A percentile compares a stretch with the other conserved stretches of the same genome.
phyloP scores from a whole-genome alignment of 192 early-diverging fungal genomes.

The Coemansia sp. region DNA sequence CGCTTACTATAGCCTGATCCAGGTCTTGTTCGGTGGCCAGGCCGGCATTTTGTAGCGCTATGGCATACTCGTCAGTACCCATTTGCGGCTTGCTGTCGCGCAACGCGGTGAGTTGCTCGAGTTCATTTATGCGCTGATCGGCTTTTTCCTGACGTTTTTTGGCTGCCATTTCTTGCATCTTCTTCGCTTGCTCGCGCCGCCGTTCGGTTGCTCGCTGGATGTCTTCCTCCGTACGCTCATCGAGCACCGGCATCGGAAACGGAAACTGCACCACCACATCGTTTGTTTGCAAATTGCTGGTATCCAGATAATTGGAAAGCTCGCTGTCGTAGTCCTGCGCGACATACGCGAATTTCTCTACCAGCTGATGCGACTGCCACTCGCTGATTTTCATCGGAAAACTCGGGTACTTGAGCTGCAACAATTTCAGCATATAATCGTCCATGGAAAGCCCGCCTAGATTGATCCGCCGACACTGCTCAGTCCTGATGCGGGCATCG shows the following conservation, averaged over 20 bases:
- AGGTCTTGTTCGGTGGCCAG: constrained; percentile 73
- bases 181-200: constrained; percentile 68
- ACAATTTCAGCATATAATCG: constrained; percentile 81
- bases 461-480: constrained; percentile 75
- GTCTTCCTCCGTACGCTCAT: constrained; percentile 81
- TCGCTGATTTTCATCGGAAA: constrained; percentile 83
- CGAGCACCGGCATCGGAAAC: constrained; percentile 62
- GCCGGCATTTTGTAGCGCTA: constrained; percentile 62
- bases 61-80: constrained; percentile 25
- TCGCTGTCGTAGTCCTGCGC: constrained; percentile 76
- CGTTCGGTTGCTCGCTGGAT: constrained; percentile 67
- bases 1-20: constrained; percentile 70
- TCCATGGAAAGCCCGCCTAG: constrained; percentile 77
- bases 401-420: constrained; percentile 89
- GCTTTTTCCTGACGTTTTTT: constrained; percentile 83
- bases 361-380: constrained; percentile 72
- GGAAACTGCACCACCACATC: constrained; percentile 83
- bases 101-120: constrained; percentile 52
- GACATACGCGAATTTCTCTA: constrained; percentile 68
- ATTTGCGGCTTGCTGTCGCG: constrained; percentile 34
- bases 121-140: constrained; percentile 66
- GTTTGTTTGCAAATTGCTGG: constrained; percentile 61
- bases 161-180: constrained; percentile 80
- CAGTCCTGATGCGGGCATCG: constrained; percentile 61
- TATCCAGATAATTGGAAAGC: constrained; percentile 64